Evolutionary conservation across 2,329 filamentous ascomycete species (phyloP).

Genomic region (Incumbomyces lentus): DNA sequence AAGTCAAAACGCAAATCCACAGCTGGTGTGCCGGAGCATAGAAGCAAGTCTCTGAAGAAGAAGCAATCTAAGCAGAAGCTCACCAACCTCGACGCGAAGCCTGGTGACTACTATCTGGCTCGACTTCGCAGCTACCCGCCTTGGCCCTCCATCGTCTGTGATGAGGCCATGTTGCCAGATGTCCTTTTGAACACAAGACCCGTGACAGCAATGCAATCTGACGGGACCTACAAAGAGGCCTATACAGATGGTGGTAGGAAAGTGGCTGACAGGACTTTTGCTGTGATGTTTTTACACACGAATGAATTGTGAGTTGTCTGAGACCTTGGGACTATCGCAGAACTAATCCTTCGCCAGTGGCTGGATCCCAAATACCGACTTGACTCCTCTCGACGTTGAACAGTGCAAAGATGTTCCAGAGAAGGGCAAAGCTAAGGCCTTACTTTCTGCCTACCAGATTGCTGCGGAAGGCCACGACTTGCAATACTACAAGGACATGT

Average conservation of each 20-base stretch:
- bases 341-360: constrained; percentile 47
- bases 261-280: constrained; percentile 72
- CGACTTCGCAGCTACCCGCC: constrained; percentile 89
- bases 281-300: constrained; percentile 87
- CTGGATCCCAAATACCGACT: constrained; percentile 78
- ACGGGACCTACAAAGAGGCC: constrained; percentile 79
- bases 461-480: constrained; percentile 70
- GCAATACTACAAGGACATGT: constrained; percentile 70
- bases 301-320: constrained; percentile 81
- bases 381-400: constrained; percentile 65
- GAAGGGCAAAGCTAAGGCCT: constrained; percentile 65
- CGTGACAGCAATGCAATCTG: constrained; percentile 67
- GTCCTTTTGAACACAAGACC: constrained; percentile 67
- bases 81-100: constrained; percentile 66
- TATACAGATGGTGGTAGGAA: constrained; percentile 83
- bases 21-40: constrained; percentile 53
- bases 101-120: constrained; percentile 85
- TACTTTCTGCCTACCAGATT: constrained; percentile 69
- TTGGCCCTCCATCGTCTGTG: constrained; percentile 89
- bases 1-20: constrained; percentile 61
- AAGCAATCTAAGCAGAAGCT: constrained; percentile 69
- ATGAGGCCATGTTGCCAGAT: constrained; percentile 84
- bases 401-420: constrained; percentile 59
- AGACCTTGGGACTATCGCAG: neutral
- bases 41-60: constrained; percentile 71